Conservation (phyloP, 352 stramenopile genomes). For the Pseudoperonospora humuli region DNA sequence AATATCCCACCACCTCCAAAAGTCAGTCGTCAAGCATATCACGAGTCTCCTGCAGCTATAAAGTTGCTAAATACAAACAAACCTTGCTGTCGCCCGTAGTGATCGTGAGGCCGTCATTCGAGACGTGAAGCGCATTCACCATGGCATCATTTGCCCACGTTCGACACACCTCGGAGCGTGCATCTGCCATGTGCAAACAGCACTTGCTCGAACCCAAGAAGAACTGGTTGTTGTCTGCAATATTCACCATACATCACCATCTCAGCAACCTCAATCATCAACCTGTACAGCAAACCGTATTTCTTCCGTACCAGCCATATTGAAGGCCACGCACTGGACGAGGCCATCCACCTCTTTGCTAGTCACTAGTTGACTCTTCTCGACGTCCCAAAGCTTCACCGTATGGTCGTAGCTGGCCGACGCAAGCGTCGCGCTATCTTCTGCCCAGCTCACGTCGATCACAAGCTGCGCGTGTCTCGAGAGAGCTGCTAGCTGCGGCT, state of each 20-base stretch:
- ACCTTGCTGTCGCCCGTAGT: constrained; percentile 83
- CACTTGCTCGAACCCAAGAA: constrained; percentile 79
- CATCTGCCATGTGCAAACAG: constrained; percentile 63
- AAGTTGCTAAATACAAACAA: constrained; percentile 1
- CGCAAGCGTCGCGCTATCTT: constrained; percentile 63
- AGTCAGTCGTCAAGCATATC: background rate
- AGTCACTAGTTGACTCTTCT: constrained; percentile 55
- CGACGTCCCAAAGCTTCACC: constrained; percentile 84
- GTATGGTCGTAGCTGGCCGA: constrained; percentile 84
- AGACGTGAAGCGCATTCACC: constrained; percentile 80
- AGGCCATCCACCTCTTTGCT: constrained; percentile 71
- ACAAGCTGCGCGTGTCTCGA: constrained; percentile 74
- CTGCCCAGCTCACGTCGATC: constrained; percentile 81
- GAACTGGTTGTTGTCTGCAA: constrained; percentile 73
- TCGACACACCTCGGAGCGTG: constrained; percentile 45
- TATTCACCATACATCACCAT: background rate
- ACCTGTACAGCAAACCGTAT: background rate
- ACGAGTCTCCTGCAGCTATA: background rate
- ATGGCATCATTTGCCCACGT: constrained; percentile 82
- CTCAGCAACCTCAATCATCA: constrained; percentile 1
- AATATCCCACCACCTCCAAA: background rate
- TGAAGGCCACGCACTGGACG: constrained; percentile 81
- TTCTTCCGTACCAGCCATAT: constrained; percentile 41
- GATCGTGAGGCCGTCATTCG: constrained; percentile 64
- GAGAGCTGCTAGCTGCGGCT: constrained; percentile 73